A percentile compares a stretch with the other conserved stretches of the same genome.
These are phyloP conservation scores for Cytospora piceicola DNA, from an alignment of 2,329 filamentous ascomycete genomes.

Conservation along the genomic window DNA sequence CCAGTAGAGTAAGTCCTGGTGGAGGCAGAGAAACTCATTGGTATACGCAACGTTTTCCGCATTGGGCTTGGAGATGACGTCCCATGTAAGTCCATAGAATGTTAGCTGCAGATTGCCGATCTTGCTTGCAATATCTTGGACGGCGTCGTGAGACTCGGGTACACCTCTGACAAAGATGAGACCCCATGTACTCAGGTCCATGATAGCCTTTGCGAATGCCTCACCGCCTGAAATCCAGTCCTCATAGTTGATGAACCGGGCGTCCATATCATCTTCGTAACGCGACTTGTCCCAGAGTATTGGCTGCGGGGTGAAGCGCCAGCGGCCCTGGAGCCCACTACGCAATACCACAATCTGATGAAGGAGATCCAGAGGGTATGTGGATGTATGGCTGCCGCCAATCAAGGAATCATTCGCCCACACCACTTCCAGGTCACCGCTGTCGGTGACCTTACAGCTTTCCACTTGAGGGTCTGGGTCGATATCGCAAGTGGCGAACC, in stretches of 20 bases:
- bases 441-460: conserved; percentile 38
- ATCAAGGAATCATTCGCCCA: conserved; percentile 58
- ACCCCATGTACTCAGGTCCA: conserved; percentile 67
- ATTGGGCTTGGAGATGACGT: conserved; percentile 79
- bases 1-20: conserved; percentile 94
- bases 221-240: conserved; percentile 68
- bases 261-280: conserved; percentile 51
- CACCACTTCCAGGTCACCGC: conserved; percentile 57
- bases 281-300: conserved; percentile 48
- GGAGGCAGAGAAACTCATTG: conserved; percentile 77
- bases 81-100: conserved; percentile 90
- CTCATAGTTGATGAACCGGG: conserved; percentile 62
- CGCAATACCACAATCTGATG: conserved; percentile 31
- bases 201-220: conserved; percentile 64
- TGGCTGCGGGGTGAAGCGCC: conserved; percentile 33
- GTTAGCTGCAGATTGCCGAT: conserved; percentile 83
- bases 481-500: conserved; percentile 50
- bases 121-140: conserved; percentile 69
- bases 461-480: conserved; percentile 41
- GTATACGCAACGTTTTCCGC: conserved; percentile 96
- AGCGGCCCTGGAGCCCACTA: conserved; percentile 39
- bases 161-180: conserved; percentile 78
- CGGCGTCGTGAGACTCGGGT: conserved; percentile 67
- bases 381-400: conserved; percentile 38
- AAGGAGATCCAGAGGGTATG: conserved; percentile 41